Evolutionary conservation across 345 rosid species (phyloP), one percentile per base, ranked within the genome.

Genomic region (Acer campestre): DNA sequence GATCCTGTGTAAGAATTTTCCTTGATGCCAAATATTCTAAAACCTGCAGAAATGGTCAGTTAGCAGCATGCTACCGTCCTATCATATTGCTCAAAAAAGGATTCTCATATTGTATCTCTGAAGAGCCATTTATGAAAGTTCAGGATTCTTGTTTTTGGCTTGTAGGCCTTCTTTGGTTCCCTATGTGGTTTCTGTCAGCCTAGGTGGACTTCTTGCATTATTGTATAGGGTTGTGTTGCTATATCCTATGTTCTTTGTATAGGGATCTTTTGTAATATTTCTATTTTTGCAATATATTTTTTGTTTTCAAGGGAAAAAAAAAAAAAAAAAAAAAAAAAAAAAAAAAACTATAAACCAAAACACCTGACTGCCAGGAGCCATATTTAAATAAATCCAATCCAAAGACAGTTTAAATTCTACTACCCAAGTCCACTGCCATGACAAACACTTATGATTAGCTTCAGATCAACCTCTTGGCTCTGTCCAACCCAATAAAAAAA

Each of bases 11-110:
- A 80, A 95, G 93, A 75, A 95, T 91, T 84, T 90, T 89, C 85
- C 92, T 90, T 67, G 75, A 58, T 55, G 98, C 98, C 78, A 96
- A 89, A 83, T 94, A 85, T 88, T 94, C 99, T 73, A 96, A 81
- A 67, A 94, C 97, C 99, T 96, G 94, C 83, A 92, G 63, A 80
- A 20, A 71, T 25, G 53, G 48, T 35, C 67, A 58, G 62, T 74
- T 64, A 74, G 61, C 51, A 18, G 64, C 66, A 67, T 59, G 55
- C 18, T 66, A 31, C 10, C 18, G 46, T 71, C 46, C 56, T 51
- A 29, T 65, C 44, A 71, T 20, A 31, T 75, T 29, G 42, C 25
- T 46, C 18, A 48, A 44, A 55, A 10, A 10, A 35, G 73, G 73
- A 29, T 42, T 38, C 44, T 56, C 20, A 10, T 58, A 22, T 35